These are phyloP conservation scores for Euphorbia pulcherrima DNA, from an alignment of 345 rosid species.

Conservation along the genomic window DNA sequence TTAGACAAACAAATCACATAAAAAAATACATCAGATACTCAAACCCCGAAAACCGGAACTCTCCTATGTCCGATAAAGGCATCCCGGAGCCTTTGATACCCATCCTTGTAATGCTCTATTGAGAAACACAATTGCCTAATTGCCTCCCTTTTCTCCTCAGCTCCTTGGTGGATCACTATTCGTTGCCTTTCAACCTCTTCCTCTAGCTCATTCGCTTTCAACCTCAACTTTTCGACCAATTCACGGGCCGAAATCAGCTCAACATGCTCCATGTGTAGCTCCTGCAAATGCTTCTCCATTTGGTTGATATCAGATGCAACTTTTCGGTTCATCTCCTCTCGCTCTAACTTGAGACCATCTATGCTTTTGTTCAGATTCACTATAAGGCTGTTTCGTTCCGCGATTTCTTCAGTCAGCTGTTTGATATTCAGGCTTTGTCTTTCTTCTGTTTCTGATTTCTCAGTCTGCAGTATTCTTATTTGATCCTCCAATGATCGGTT, in stretches of 20 bases:
- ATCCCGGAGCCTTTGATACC: constrained; percentile 16
- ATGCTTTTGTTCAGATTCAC: constrained; percentile 43
- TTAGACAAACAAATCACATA: too few species aligned
- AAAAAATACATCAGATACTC: too few species aligned
- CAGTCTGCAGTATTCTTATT: constrained; percentile 31
- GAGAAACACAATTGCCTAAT: constrained; percentile 34
- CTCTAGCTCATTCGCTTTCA: constrained; percentile 43
- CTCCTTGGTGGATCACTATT: constrained; percentile 16
- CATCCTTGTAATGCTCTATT: constrained; percentile 28
- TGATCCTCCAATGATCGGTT: constrained; percentile 40
- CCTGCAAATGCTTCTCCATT: constrained; percentile 43
- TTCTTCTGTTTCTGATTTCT: constrained; percentile 38
- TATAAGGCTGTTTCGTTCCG: constrained; percentile 26
- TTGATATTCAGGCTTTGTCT: constrained; percentile 30
- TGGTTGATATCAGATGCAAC: constrained; percentile 40
- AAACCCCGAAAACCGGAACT: constrained; percentile 24
- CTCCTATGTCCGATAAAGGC: constrained; percentile 25
- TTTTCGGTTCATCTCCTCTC: constrained; percentile 40
- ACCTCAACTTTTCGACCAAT: constrained; percentile 34
- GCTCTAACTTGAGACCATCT: constrained; percentile 45
- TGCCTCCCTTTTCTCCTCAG: constrained; percentile 33
- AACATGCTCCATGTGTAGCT: constrained; percentile 26
- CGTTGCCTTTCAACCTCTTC: constrained; percentile 38
- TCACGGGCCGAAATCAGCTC: constrained; percentile 34
- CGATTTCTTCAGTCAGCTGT: constrained; percentile 39